Percentiles rank a stretch among this genome's conserved stretches.
Conservation (phyloP, 2,329 filamentous ascomycete genomes). For the Rhynchosporium agropyri region DNA sequence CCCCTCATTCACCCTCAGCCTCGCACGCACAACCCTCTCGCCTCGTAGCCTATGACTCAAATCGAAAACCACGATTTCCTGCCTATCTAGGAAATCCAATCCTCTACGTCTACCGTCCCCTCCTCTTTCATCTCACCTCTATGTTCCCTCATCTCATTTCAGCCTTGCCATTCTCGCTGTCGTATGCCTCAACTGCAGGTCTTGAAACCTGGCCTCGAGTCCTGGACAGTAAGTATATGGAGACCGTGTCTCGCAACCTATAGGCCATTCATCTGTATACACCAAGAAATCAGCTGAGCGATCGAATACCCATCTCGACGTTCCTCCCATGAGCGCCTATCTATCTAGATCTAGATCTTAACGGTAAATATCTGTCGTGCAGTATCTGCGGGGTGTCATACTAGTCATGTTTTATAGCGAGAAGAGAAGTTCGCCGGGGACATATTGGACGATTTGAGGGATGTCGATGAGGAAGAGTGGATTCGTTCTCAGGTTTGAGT, state of each 20-base stretch:
- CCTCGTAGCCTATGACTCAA: conserved; percentile 29
- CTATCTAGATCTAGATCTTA: neutral
- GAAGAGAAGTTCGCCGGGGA: conserved; percentile 24
- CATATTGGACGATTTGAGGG: conserved; percentile 30
- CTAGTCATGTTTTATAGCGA: conserved; percentile 26
- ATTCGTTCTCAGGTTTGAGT: neutral
- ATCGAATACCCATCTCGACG: no score
- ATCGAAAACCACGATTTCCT: conserved; percentile 32
- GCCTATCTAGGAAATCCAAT: conserved; percentile 6
- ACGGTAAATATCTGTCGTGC: conserved; percentile 1
- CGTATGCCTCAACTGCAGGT: neutral
- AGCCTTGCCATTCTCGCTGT: conserved; percentile 2
- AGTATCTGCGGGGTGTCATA: conserved; percentile 21
- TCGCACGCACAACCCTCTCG: conserved; percentile 29
- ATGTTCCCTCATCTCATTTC: conserved; percentile 1
- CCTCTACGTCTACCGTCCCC: neutral
- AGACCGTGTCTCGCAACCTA: no score
- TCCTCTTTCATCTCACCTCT: conserved; percentile 15
- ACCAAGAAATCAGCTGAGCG: no score
- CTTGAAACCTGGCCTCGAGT: no score
- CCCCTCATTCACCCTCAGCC: conserved; percentile 21
- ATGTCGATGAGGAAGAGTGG: conserved; percentile 22
- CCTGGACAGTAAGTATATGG: no score
- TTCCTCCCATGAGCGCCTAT: no score
- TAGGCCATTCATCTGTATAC: no score